Evolutionary conservation across 2,329 filamentous ascomycete genomes (phyloP), one percentile per base, ranked within the genome.

Genomic region (Berkeleyomyces basicola): DNA sequence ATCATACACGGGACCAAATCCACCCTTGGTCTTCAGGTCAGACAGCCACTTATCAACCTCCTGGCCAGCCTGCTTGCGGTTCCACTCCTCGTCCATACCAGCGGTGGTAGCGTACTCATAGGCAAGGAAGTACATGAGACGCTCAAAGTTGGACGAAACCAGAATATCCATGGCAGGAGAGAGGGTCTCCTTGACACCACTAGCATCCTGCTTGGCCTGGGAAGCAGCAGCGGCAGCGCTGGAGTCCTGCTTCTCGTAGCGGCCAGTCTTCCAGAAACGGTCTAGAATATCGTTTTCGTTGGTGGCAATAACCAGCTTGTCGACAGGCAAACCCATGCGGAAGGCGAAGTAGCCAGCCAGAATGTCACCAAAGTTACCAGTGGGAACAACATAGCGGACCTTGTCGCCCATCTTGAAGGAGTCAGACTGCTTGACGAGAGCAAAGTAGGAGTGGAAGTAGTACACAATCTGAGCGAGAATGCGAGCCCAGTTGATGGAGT

Each of bases 261-360:
- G 80, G 46, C 92, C 89, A 0, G 86, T 88, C 76, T 87, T 86
- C 88, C 89, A 96, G 80, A 99, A 99, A 42, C 93, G 84, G 74
- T 97, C 83, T 9, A 99, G 82, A 65, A 97, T 97, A 70, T 97
- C 93, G 75, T 99, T 99, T 75, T 95, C 91, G 73, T 97, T 97
- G 60, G 92, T 97, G 0, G 92, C 90, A 63, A 96, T 86, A 68
- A 96, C 84, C 40, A 99, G 83, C 76, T 92, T 95, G 66, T 93
- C 87, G 2, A 86, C 79, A 3, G 91, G 91, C 2, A 97, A 80
- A 63, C 90, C 91, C 90, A 96, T 95, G 68, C 84, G 80, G 68
- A 86, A 86, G 23, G 92, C 91, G 70, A 97, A 96, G 76, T 92
- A 97, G 59, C 92, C 92, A 0, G 89, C 88, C 3, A 97, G 79